Evolutionary conservation across 495 filamentous ascomycete species (phyloP).

Genomic region (Rhizodiscina lignyota): DNA sequence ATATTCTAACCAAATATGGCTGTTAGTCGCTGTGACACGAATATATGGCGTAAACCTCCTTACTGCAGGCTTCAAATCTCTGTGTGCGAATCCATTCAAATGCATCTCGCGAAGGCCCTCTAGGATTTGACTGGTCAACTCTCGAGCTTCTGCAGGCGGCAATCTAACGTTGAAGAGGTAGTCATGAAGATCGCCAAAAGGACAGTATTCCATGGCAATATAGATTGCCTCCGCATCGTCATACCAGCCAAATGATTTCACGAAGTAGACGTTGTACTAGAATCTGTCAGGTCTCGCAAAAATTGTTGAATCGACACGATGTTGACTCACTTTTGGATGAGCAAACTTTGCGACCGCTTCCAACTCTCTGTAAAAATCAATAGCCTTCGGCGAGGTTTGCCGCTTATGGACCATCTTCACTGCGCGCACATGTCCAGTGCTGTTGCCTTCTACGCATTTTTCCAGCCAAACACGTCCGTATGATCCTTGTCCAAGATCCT

Average conservation of each 20-base stretch:
- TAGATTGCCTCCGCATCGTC: slow-evolving; percentile 3
- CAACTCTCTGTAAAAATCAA: slow-evolving; percentile 10
- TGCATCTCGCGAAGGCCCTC: slow-evolving; percentile 13
- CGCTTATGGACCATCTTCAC: neutral
- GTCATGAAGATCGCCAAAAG: slow-evolving; percentile 10
- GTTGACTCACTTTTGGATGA: slow-evolving; percentile 5
- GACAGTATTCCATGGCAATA: slow-evolving; percentile 19
- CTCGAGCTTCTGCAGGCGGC: slow-evolving; percentile 4
- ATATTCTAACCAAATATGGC: slow-evolving; percentile 10
- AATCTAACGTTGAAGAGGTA: slow-evolving; percentile 2
- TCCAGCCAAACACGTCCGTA: slow-evolving; percentile 11
- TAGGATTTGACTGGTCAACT: slow-evolving; percentile 8
- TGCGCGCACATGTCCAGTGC: no score
- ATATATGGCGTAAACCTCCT: neutral
- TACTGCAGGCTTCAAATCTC: slow-evolving; percentile 13
- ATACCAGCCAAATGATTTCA: slow-evolving; percentile 10
- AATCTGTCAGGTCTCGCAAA: neutral
- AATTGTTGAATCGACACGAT: neutral
- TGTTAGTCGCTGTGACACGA: neutral
- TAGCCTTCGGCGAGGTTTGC: neutral
- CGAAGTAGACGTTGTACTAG: slow-evolving; percentile 9
- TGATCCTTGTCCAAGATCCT: slow-evolving; percentile 4
- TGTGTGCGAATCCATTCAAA: slow-evolving; percentile 15
- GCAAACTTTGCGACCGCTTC: slow-evolving; percentile 15
- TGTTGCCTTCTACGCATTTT: neutral